A percentile compares a stretch with the other conserved stretches of the same genome.
phyloP scores from a whole-genome alignment of 2,329 filamentous ascomycete species.

The Ilyonectria mors-panacis region DNA sequence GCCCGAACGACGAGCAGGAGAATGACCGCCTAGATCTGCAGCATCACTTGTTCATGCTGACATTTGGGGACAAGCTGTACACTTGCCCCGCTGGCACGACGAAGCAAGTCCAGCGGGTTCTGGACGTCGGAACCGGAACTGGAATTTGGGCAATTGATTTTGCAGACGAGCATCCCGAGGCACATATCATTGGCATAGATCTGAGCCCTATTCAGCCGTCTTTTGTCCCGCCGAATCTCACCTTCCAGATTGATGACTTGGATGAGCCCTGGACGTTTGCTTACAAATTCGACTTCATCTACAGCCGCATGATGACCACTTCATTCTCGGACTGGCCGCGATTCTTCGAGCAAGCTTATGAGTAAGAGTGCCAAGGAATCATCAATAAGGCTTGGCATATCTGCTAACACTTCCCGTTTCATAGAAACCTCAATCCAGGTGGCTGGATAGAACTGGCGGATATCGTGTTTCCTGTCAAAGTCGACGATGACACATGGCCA shows the following conservation, averaged over 20 bases:
- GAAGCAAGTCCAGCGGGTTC: constrained; percentile 32
- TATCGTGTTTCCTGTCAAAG: constrained; percentile 19
- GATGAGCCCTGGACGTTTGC: constrained; percentile 44
- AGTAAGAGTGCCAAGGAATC: constrained; percentile 2
- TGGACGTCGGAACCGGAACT: constrained; percentile 47
- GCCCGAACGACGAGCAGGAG: too few species aligned
- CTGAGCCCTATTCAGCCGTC: constrained; percentile 40
- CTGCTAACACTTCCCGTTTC: background rate
- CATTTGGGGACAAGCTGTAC: constrained; percentile 21
- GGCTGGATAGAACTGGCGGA: constrained; percentile 47
- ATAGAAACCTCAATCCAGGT: constrained; percentile 35
- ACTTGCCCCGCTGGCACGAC: constrained; percentile 32
- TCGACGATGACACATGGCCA: constrained; percentile 25
- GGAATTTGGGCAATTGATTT: constrained; percentile 48
- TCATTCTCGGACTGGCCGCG: constrained; percentile 37
- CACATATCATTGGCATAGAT: constrained; percentile 37
- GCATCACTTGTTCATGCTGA: background rate
- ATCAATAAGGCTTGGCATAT: background rate
- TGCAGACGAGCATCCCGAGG: constrained; percentile 37
- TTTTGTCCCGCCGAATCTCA: constrained; percentile 41
- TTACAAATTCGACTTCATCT: constrained; percentile 45
- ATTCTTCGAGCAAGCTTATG: constrained; percentile 39
- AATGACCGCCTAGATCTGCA: background rate
- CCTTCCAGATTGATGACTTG: constrained; percentile 45
- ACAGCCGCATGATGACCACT: constrained; percentile 40